Evolutionary conservation across 495 filamentous ascomycete genomes (phyloP), one percentile per base, ranked within the genome.

Genomic region (Pyrenula massariospora): DNA sequence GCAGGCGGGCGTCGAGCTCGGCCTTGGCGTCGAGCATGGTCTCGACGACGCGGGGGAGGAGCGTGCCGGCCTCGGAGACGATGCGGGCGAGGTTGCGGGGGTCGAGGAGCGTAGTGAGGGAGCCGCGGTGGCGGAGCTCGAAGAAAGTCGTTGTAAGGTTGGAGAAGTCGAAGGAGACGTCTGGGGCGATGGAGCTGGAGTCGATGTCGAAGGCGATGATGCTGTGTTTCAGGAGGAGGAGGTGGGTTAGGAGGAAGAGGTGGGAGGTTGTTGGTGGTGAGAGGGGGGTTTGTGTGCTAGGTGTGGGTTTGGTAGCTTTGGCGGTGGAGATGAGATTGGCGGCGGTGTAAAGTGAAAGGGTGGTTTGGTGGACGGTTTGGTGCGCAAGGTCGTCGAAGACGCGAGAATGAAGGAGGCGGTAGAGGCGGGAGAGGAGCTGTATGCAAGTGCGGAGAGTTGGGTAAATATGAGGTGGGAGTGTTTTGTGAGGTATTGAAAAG

Each of bases 171-270:
- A 88, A 78, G 19, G 81, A 79, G 25, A 86, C 73, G 58, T 83
- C 83, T 25, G 88, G 85, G 25, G 87, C 82, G 50, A 91, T 88
- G 50, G 50, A 24, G 50, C 19, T 21, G 61, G 87, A 92, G 66
- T 87, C 84, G 56, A 96, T 93, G 71, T 96, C 91, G 59, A 95
- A 91, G 19, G 90, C 88, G 36, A 95, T 81, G 24, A 96, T 88
- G 60, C 92, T 86, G 60, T 92, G 89, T 63, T 95, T 95, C 11
- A 96, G 81, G 58, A 94, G 83, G 47, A 95, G 84, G 1, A 96
- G 77, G 65, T 96, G 91, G 60, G 89, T 91, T 70, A 96, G 84
- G 58, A 94, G 81, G 69, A 96, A 96, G 25, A 96, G 78, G 60
- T 90, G 84, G 0, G 82, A 79, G 66, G 93, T 87, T 3, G 73